Evolutionary conservation across 306 rosid genomes (phyloP), one percentile per base, ranked within the genome.

Genomic region (Prinsepia uniflora): DNA sequence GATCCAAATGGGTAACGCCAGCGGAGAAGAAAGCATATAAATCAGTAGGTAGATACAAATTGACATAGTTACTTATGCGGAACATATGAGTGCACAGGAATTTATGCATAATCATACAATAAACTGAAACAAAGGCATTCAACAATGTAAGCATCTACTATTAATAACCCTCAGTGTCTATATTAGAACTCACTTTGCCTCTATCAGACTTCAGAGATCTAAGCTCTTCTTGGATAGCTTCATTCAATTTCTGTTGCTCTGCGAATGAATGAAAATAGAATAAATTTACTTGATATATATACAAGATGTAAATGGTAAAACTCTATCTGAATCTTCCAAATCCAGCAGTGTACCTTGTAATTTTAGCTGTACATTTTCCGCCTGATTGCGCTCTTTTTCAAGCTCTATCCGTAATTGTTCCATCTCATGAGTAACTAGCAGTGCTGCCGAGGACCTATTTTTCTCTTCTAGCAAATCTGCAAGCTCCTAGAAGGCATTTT

Each of bases 401-500:
- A 90, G 84, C 68, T 90, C 92, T 78, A 71, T 72, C 81, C 61
- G 83, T 83, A 90, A 70, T 59, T 86, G 86, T 78, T 47, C 82
- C 63, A 82, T 54, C 85, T 90, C 97, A 77, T 61, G 56, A 36
- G 83, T 56, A 73, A 77, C 84, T 55, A 75, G 84, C 74, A 34
- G 78, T 44, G 80, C 86, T 65, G 70, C 76, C 14, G 75, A 72
- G 20, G 81, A 76, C 75, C 90, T 64, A 75, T 63, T 78, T 69
- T 79, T 87, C 75, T 80, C 89, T 79, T 85, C 95, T 73, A 68
- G 76, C 49, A 68, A 71, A 89, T 89, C 95, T 77, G 89, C 95
- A 83, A 82, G 88, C 96, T 90, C 96, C 98, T 90, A 94, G 97
- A 94, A 89, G 92, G 96, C 91, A 90, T 94, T 94, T 90, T 96